Evolutionary conservation across 1,139 yeast species (phyloP).

Genomic region (Geotrichum carabidarum): DNA sequence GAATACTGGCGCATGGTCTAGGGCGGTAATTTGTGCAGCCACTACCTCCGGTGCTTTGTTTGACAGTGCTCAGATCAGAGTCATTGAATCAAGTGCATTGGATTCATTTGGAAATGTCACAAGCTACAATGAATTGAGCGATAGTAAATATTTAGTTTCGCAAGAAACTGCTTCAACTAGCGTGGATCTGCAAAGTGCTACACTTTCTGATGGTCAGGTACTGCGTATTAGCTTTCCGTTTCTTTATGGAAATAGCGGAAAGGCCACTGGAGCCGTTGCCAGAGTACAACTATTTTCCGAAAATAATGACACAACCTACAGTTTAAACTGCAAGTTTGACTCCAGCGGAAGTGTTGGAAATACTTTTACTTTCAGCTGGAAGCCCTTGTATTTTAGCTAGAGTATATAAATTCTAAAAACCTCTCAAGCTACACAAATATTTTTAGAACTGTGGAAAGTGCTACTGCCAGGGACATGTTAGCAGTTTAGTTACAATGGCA

Average conservation of each 20-base stretch:
- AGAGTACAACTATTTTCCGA: constrained; percentile 1
- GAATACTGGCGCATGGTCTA: constrained; percentile 1
- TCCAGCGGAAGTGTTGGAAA: constrained; percentile 11
- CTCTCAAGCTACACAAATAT: no score
- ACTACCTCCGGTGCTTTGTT: constrained; percentile 1
- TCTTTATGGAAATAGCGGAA: not conserved
- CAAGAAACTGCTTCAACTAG: not conserved
- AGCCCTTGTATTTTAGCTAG: not conserved
- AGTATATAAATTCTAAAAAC: not conserved
- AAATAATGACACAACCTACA: constrained; percentile 5
- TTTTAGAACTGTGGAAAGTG: no score
- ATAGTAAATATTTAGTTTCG: not conserved
- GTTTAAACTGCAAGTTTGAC: constrained; percentile 11
- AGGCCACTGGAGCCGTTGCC: not conserved
- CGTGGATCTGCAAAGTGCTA: not conserved
- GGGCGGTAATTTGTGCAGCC: constrained; percentile 5
- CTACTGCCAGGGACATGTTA: no score
- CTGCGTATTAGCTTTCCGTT: constrained; percentile 2
- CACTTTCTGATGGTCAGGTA: not conserved
- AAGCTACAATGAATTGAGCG: not conserved
- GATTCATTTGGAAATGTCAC: constrained; percentile 9
- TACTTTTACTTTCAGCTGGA: constrained; percentile 6
- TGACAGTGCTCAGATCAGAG: not conserved
- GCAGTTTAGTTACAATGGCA: no score
- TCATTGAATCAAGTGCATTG: constrained; percentile 4